These are phyloP conservation scores for Penicillium psychrofluorescens DNA, from an alignment of 495 filamentous ascomycete species.

Conservation along the genomic window DNA sequence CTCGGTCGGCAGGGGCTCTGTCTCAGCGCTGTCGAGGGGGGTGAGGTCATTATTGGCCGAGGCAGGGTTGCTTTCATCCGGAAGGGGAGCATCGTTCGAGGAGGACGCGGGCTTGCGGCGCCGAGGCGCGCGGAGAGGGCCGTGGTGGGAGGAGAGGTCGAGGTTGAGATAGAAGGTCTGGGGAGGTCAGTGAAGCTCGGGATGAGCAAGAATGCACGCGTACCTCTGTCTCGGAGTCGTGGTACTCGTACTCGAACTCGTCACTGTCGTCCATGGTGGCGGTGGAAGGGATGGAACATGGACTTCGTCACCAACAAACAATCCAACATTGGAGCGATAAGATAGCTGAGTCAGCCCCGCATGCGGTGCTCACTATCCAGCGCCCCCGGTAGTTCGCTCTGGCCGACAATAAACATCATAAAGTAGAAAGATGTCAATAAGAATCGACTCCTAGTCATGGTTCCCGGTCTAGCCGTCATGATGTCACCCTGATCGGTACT, in stretches of 20 bases:
- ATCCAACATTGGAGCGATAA: neutral
- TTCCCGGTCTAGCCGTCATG: too few relatives aligned
- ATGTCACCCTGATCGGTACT: too few relatives aligned
- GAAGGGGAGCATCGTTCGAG: conserved; percentile 1
- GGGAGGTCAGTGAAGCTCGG: conserved; percentile 1
- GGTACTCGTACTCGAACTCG: conserved; percentile 60
- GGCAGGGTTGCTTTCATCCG: conserved; percentile 7
- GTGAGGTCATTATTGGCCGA: conserved; percentile 5
- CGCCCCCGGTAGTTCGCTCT: too few relatives aligned
- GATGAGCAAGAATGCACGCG: neutral
- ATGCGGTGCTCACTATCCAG: too few relatives aligned
- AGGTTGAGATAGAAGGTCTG: conserved; percentile 50
- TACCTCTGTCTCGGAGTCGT: conserved; percentile 51
- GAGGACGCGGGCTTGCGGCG: conserved; percentile 17
- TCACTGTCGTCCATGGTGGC: conserved; percentile 15
- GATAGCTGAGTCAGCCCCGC: conserved; percentile 5
- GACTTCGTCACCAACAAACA: too few relatives aligned
- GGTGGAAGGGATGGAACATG: neutral
- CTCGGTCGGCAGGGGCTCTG: conserved; percentile 18
- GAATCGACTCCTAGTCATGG: too few relatives aligned
- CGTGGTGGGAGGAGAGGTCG: conserved; percentile 42
- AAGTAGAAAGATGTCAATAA: too few relatives aligned
- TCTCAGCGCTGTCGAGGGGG: conserved; percentile 18
- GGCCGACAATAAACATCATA: too few relatives aligned
- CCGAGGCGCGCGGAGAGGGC: conserved; percentile 27